phyloP scores from a whole-genome alignment of 148 eudicot genomes.

The Bassia scoparia region DNA sequence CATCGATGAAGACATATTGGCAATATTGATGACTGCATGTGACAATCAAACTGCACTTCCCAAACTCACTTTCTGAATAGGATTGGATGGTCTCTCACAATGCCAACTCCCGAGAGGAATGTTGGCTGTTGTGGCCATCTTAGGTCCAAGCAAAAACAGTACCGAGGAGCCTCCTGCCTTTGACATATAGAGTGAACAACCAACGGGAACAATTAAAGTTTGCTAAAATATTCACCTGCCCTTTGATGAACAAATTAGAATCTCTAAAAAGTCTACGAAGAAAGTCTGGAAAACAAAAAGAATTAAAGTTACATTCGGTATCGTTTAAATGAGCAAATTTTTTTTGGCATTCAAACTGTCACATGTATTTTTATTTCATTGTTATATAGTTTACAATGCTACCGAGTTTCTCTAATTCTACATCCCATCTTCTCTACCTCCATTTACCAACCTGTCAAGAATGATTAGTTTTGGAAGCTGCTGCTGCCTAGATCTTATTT shows the following conservation, averaged over 20 bases:
- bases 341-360: background rate
- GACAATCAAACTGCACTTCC: constrained; percentile 86
- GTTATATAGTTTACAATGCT: too few relatives aligned
- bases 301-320: background rate
- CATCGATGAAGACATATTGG: constrained; percentile 54
- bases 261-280: background rate
- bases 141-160: constrained; percentile 85
- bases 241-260: background rate
- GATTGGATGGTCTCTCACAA: constrained; percentile 35
- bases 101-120: constrained; percentile 64
- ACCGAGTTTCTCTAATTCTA: too few relatives aligned
- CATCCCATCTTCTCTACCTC: too few relatives aligned
- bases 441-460: too few relatives aligned
- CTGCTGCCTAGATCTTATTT: too few relatives aligned
- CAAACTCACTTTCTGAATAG: constrained; percentile 88
- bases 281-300: background rate
- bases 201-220: too few relatives aligned
- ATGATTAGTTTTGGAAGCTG: too few relatives aligned
- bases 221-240: too few relatives aligned
- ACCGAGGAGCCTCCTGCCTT: constrained; percentile 98
- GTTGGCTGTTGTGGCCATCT: constrained; percentile 87
- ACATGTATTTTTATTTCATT: too few relatives aligned
- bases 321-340: too few relatives aligned
- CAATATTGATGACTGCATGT: constrained; percentile 50
- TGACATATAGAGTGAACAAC: too few relatives aligned